Evolutionary conservation across 208 protist genomes (phyloP), one percentile per base, ranked within the genome.

Genomic region (Leishmania tropica): DNA sequence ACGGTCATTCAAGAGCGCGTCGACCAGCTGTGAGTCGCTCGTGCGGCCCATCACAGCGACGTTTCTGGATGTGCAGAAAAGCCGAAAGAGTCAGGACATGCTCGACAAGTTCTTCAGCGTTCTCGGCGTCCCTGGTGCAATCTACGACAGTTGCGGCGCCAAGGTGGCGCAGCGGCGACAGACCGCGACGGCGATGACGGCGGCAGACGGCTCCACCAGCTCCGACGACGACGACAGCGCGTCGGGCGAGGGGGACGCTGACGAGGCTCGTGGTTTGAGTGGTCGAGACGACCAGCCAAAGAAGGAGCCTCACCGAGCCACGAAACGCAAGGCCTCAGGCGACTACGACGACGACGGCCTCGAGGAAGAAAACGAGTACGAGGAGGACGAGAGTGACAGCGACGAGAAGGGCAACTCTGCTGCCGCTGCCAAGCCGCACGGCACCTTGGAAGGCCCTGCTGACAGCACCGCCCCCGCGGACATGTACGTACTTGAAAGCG

Each of bases 91-190:
- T 64, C 86, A 92, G 65, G 92, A 95, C 40, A 89, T 89, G 71
- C 87, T 98, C 35, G 88, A 88, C 56, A 96, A 96, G 81, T 83
- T 96, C 58, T 92, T 93, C 76, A 91, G 81, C 40, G 90, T 97
- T 0, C 82, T 94, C 73, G 80, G 87, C 54, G 90, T 96, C 15
- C 95, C 95, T 5, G 93, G 93, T 17, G 80, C 87, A 10, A 86
- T 97, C 62, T 97, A 97, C 79, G 84, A 90, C 53, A 82, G 81
- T 73, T 96, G 92, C 72, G 92, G 91, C 1, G 90, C 88, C 70
- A 93, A 91, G 47, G 93, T 96, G 40, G 83, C 79, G 62, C 82
- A 56, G 76, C 76, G 85, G 28, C 76, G 79, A 3, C 87, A 48
- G 35, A 73, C 19, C 62, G 67, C 10, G 74, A 78, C 73, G 64